Conservation (phyloP, 2,329 filamentous ascomycete species). For the Aspergillus novofumigatus region DNA sequence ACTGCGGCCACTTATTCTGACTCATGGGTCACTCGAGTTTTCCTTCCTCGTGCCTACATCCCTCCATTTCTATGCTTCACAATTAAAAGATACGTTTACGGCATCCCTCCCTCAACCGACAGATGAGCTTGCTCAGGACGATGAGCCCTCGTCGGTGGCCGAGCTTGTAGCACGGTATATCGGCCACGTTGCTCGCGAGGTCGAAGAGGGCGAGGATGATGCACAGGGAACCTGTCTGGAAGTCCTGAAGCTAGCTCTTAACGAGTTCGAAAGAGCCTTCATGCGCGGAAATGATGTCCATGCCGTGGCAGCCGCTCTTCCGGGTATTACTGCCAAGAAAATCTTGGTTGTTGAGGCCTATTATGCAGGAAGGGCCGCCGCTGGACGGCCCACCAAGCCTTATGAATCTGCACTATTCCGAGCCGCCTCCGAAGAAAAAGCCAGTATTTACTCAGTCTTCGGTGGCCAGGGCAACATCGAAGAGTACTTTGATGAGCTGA, state of each 20-base stretch:
- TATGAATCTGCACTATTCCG: conserved; percentile 92
- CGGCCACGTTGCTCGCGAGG: conserved; percentile 80
- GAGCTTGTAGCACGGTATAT: conserved; percentile 94
- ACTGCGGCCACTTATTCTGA: conserved; percentile 82
- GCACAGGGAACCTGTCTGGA: conserved; percentile 84
- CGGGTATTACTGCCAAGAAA: conserved; percentile 92
- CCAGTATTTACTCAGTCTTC: conserved; percentile 88
- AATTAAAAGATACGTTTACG: conserved; percentile 87
- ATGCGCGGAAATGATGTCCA: conserved; percentile 95
- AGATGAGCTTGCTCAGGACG: conserved; percentile 95
- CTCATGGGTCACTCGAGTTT: conserved; percentile 92
- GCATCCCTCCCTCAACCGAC: conserved; percentile 83
- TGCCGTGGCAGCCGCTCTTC: conserved; percentile 76
- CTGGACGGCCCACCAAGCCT: conserved; percentile 79
- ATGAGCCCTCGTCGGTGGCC: conserved; percentile 92
- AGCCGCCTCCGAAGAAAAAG: conserved; percentile 77
- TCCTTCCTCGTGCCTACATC: conserved; percentile 93
- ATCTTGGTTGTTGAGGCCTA: conserved; percentile 84
- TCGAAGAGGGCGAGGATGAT: conserved; percentile 89
- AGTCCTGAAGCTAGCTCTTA: conserved; percentile 84
- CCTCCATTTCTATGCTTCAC: conserved; percentile 91
- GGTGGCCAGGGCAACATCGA: conserved; percentile 98
- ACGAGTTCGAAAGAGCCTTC: conserved; percentile 95
- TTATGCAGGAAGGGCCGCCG: conserved; percentile 80
- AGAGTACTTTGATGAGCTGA: conserved; percentile 97